Evolutionary conservation across 2,329 filamentous ascomycete genomes (phyloP).

Genomic region (Graphilbum ipis-grandicollis): DNA sequence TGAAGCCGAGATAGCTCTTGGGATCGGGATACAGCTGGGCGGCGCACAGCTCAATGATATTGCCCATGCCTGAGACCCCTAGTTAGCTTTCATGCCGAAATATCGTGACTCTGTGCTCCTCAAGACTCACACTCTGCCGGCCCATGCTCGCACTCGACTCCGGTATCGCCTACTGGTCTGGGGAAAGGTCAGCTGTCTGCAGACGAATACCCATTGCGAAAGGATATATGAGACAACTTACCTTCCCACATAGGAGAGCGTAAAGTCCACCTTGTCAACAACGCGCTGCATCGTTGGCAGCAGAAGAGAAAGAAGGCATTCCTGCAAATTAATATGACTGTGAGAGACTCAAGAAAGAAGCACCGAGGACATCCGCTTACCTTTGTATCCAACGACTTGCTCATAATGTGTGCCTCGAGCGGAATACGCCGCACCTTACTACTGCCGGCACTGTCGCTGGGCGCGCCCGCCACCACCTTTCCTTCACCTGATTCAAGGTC

Average conservation of each 20-base stretch:
- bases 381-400: constrained; percentile 83
- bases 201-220: neutral
- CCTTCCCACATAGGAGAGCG: constrained; percentile 75
- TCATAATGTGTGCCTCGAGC: constrained; percentile 90
- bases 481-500: too few species aligned
- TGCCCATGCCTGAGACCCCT: constrained; percentile 61
- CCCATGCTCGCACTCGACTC: constrained; percentile 77
- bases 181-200: neutral
- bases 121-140: constrained; percentile 51
- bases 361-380: constrained; percentile 19
- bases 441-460: neutral
- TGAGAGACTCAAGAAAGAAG: too few species aligned
- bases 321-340: too few species aligned
- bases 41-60: constrained; percentile 88
- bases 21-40: constrained; percentile 66
- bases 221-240: constrained; percentile 22
- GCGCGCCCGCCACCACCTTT: too few species aligned
- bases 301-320: constrained; percentile 66
- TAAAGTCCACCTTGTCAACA: constrained; percentile 76
- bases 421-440: constrained; percentile 35
- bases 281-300: constrained; percentile 75
- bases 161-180: constrained; percentile 58
- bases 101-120: too few species aligned
- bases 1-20: constrained; percentile 80
- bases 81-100: too few species aligned